phyloP scores from a whole-genome alignment of 768 basidiomycete genomes.

The Mycena albidolilacea region DNA sequence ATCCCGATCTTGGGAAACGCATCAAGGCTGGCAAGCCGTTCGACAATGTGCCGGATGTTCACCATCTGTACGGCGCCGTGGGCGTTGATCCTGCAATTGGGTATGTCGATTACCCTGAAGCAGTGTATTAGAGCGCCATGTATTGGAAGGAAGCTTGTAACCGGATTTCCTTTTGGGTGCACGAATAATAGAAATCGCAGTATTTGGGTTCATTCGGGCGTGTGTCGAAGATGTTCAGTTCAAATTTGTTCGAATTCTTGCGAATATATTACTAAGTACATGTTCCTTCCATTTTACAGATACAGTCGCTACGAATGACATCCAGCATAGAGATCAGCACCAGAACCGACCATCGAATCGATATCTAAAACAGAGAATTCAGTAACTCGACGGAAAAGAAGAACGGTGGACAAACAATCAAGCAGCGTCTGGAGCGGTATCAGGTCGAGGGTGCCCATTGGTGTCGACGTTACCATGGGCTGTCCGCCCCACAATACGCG shows the following conservation, averaged over 20 bases:
- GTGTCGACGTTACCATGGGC: slow-evolving; percentile 64
- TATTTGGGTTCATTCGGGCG: neutral
- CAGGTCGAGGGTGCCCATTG: slow-evolving; percentile 63
- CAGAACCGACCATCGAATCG: slow-evolving; percentile 55
- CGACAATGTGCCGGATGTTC: slow-evolving; percentile 49
- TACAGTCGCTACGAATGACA: slow-evolving; percentile 43
- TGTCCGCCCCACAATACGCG: slow-evolving; percentile 69
- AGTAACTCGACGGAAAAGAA: neutral
- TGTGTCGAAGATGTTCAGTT: too few relatives aligned
- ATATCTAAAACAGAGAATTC: slow-evolving; percentile 50
- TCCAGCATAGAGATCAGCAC: slow-evolving; percentile 48
- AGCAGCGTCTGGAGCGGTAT: slow-evolving; percentile 59
- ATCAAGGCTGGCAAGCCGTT: slow-evolving; percentile 52
- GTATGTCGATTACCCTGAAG: slow-evolving; percentile 56
- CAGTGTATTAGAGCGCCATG: slow-evolving; percentile 21
- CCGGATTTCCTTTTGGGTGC: neutral
- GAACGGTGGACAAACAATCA: slow-evolving; percentile 52
- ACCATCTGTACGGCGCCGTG: slow-evolving; percentile 45
- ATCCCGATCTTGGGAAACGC: slow-evolving; percentile 60
- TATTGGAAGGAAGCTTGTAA: neutral
- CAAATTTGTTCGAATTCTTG: too few relatives aligned
- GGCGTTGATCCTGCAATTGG: slow-evolving; percentile 48
- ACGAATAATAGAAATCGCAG: neutral
- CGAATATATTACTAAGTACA: too few relatives aligned
- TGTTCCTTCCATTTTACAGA: neutral